A percentile compares a stretch with the other conserved stretches of the same genome.
Conservation (phyloP, 2,329 filamentous ascomycete genomes). For the Metarhizium album region DNA sequence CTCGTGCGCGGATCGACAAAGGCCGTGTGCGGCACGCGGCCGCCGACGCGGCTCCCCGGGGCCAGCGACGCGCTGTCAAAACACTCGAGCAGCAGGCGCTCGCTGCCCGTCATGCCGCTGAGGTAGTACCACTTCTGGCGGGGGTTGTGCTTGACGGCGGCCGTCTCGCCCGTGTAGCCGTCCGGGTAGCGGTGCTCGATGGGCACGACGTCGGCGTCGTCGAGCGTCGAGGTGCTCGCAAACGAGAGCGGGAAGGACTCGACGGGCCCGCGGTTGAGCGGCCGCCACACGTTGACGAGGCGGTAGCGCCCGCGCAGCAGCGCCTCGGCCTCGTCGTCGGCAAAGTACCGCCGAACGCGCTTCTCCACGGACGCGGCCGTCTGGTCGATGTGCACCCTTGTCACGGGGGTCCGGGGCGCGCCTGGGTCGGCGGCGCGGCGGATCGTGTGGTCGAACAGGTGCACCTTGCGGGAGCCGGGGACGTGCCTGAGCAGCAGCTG, state of each 20-base stretch:
- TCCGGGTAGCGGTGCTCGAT: constrained; percentile 62
- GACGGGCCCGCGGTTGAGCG: constrained; percentile 46
- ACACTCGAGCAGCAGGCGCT: constrained; percentile 69
- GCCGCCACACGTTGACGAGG: constrained; percentile 82
- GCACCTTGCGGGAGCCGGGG: constrained; percentile 53
- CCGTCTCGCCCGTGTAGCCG: constrained; percentile 61
- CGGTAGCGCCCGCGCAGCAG: constrained; percentile 61
- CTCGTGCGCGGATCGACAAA: constrained; percentile 68
- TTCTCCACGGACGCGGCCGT: constrained; percentile 53
- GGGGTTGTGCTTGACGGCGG: constrained; percentile 51
- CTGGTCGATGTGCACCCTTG: constrained; percentile 73
- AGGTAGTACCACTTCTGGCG: constrained; percentile 69
- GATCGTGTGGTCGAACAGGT: constrained; percentile 84
- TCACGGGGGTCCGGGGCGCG: constrained; percentile 58
- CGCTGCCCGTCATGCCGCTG: constrained; percentile 63
- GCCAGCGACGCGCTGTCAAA: constrained; percentile 55
- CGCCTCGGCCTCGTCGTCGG: constrained; percentile 54
- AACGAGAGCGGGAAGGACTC: constrained; percentile 59
- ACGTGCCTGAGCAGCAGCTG: constrained; percentile 55
- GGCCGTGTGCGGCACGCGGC: constrained; percentile 60
- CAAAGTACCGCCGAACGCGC: constrained; percentile 58
- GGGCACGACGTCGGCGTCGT: constrained; percentile 54
- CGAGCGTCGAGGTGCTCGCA: constrained; percentile 51
- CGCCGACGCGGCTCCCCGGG: constrained; percentile 39
- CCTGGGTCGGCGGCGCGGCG: constrained; percentile 50